Evolutionary conservation across 768 basidiomycete species (phyloP), one percentile per base, ranked within the genome.

Genomic region (Crucibulum laeve): DNA sequence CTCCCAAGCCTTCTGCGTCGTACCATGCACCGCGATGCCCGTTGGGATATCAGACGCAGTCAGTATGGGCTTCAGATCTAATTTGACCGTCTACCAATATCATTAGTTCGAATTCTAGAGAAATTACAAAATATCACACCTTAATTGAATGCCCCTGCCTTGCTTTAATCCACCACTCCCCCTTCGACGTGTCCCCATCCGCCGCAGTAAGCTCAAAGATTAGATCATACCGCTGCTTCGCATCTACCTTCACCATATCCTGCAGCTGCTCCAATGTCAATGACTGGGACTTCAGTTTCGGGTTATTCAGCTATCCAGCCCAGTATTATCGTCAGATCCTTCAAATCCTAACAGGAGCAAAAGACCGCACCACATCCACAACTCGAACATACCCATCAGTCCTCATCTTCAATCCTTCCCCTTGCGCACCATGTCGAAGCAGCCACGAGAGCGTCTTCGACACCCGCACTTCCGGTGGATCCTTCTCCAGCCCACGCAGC

Each of bases 371-470:
- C 53, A 98, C 69, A 50, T 94, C 91, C 2, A 70, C 65, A 4
- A 97, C 87, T 50, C 76, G 76, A 3, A 92, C 81, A 56, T 84
- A 97, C 13, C 95, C 95, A 55, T 97, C 95, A 23, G 71, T 56
- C 5, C 94, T 79, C 68, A 97, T 85, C 3, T 67, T 54, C 4
- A 97, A 58, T 1, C 83, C 79, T 48, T 94, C 84, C 26, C 77
- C 79, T 50, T 79, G 70, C 15, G 93, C 91, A 0, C 87, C 91
- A 60, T 98, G 95, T 3, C 94, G 78, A n/a, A 98, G 77, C 19
- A 98, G 68, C 77, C 87, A 97, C 0, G 92, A 86, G 6, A 98
- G 65, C 0, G 89, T 88, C 63, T 96, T 97, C 11, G 89, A 91
- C 11, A 88, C 53, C 8, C 80, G 74, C 4, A 87, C 77, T 38